Conservation (phyloP, 352 stramenopile genomes). For the Phytophthora megakarya region DNA sequence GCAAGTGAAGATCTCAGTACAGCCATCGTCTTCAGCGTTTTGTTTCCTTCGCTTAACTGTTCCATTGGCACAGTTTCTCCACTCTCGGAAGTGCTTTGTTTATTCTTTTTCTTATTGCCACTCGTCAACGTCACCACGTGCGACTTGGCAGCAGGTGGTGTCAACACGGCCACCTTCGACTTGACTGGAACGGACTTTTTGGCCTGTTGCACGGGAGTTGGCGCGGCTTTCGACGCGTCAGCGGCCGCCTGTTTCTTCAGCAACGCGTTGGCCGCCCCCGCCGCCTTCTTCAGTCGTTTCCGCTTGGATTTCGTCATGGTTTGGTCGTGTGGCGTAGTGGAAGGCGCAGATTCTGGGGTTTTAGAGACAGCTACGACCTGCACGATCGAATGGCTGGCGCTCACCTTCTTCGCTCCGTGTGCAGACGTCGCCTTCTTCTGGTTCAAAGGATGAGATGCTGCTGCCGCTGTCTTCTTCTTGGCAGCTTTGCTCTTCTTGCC, state of each 20-base stretch:
- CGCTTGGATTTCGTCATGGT: constrained; percentile 40
- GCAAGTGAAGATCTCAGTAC: constrained; percentile 3
- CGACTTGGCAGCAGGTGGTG: constrained; percentile 9
- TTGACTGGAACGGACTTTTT: constrained; percentile 12
- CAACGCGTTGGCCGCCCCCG: not conserved
- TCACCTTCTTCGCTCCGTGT: constrained; percentile 26
- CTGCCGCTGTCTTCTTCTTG: constrained; percentile 26
- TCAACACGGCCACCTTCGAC: constrained; percentile 14
- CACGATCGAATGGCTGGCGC: constrained; percentile 5
- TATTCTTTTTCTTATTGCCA: constrained; percentile 39
- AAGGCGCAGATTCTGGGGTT: not conserved
- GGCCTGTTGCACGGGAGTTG: not conserved
- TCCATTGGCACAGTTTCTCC: not conserved
- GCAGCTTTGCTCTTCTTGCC: constrained; percentile 36
- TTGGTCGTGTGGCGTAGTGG: not conserved
- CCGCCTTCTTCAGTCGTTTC: constrained; percentile 24
- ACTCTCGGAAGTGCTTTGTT: constrained; percentile 8
- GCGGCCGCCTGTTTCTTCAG: constrained; percentile 21
- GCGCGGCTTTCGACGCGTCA: constrained; percentile 2
- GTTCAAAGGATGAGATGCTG: not conserved
- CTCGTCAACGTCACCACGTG: constrained; percentile 29
- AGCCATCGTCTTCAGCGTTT: constrained; percentile 8
- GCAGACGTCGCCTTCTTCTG: constrained; percentile 11
- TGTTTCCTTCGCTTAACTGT: not conserved
- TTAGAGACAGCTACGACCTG: constrained; percentile 18